Percentiles rank a stretch among this genome's conserved stretches.
Conservation (phyloP, 129 eudicot genomes). For the Flaveria ramosissima region DNA sequence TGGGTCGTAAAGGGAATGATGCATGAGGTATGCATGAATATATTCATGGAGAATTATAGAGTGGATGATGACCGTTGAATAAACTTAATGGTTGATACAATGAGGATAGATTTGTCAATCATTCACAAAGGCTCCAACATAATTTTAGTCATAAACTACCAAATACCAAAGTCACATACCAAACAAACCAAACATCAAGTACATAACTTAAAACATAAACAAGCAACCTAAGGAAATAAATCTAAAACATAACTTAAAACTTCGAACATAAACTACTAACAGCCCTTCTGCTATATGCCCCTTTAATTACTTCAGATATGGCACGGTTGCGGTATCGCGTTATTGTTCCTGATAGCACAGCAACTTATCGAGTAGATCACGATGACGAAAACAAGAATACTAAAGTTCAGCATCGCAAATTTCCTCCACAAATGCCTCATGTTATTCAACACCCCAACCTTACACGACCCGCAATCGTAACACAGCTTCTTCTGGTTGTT, state of each 20-base stretch:
- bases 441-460: conserved; percentile 51
- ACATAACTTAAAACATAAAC: conserved; percentile 13
- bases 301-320: conserved; percentile 15
- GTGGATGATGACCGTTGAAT: conserved; percentile 20
- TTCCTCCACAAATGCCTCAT: conserved; percentile 60
- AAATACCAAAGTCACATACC: conserved; percentile 5
- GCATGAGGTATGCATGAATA: conserved; percentile 31
- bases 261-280: conserved; percentile 5
- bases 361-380: conserved; percentile 56
- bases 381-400: conserved; percentile 44
- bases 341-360: conserved; percentile 63
- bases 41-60: conserved; percentile 23
- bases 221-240: conserved; percentile 16
- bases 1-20: conserved; percentile 17
- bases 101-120: too few relatives aligned
- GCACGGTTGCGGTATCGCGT: conserved; percentile 23
- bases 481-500: conserved; percentile 59
- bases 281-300: background rate
- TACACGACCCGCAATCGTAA: conserved; percentile 65
- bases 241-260: background rate
- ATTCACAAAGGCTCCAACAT: background rate
- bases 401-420: conserved; percentile 44
- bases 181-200: background rate
- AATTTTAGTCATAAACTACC: background rate
- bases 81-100: background rate